A percentile compares a stretch with the other conserved stretches of the same genome.
These are phyloP conservation scores for Plicaturopsis crispa DNA, from an alignment of 768 basidiomycete genomes.

Conservation along the genomic window DNA sequence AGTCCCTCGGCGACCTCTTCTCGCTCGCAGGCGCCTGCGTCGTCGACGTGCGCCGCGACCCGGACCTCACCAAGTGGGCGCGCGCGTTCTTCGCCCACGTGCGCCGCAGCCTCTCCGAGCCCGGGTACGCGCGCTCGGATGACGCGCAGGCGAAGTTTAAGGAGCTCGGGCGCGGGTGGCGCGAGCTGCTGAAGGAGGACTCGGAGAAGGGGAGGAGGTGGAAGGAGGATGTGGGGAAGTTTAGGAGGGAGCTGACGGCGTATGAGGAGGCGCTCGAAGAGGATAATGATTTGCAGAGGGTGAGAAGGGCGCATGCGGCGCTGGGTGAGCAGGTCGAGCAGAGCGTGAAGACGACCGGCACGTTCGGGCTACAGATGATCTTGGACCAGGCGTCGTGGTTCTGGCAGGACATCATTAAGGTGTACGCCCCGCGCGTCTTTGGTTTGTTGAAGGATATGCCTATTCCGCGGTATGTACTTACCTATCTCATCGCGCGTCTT, in stretches of 20 bases:
- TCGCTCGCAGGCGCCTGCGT: constrained; percentile 33
- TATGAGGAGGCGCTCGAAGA: constrained; percentile 37
- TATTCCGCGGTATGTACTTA: constrained; percentile 50
- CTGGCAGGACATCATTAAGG: constrained; percentile 77
- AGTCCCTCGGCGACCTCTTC: constrained; percentile 43
- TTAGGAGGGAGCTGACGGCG: constrained; percentile 36
- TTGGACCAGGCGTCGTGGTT: constrained; percentile 66
- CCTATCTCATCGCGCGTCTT: neutral
- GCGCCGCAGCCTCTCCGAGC: constrained; percentile 37
- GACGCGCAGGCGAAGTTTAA: constrained; percentile 23
- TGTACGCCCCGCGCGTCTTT: constrained; percentile 60
- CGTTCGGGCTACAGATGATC: constrained; percentile 40
- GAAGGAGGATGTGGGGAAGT: constrained; percentile 36
- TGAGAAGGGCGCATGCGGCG: constrained; percentile 39
- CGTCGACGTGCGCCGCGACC: constrained; percentile 43
- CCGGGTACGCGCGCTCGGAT: constrained; percentile 46
- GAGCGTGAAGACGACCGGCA: constrained; percentile 29
- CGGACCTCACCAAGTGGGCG: constrained; percentile 44
- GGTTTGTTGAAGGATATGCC: constrained; percentile 50
- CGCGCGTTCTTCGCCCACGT: constrained; percentile 43
- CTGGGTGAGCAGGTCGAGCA: constrained; percentile 43
- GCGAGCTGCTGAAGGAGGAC: constrained; percentile 22
- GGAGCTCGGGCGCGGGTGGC: constrained; percentile 28
- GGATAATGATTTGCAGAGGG: constrained; percentile 42
- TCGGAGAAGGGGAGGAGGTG: constrained; percentile 37